A percentile compares a stretch with the other conserved stretches of the same genome.
phyloP scores from a whole-genome alignment of 2,329 filamentous ascomycete species.

The Pseudofabraea citricarpa region DNA sequence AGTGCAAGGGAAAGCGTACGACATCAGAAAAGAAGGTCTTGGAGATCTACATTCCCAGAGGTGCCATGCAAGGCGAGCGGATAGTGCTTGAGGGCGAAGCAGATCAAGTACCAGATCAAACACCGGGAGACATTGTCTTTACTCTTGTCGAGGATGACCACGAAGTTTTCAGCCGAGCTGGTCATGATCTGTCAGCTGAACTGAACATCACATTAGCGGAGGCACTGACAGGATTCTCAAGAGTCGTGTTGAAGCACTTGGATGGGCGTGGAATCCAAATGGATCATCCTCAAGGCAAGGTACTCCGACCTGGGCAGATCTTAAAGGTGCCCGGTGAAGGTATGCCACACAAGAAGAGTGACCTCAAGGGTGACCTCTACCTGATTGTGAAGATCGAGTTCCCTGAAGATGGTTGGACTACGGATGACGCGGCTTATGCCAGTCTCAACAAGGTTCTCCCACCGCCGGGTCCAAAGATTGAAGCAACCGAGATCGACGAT shows the following conservation, averaged over 20 bases:
- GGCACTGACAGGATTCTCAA: conserved; percentile 81
- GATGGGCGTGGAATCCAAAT: conserved; percentile 88
- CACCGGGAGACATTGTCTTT: conserved; percentile 91
- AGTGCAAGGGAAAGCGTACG: conserved; percentile 91
- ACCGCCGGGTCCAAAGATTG: conserved; percentile 51
- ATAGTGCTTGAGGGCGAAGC: conserved; percentile 92
- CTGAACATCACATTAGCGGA: conserved; percentile 79
- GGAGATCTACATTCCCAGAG: conserved; percentile 92
- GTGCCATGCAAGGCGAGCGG: conserved; percentile 79
- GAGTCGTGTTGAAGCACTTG: conserved; percentile 85
- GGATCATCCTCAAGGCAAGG: conserved; percentile 72
- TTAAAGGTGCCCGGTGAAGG: conserved; percentile 86
- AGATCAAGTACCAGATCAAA: conserved; percentile 84
- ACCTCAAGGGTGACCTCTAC: conserved; percentile 81
- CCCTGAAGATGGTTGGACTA: conserved; percentile 80
- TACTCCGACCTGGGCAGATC: conserved; percentile 78
- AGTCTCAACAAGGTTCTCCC: conserved; percentile 74
- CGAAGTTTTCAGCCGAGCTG: conserved; percentile 75
- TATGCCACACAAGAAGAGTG: conserved; percentile 88
- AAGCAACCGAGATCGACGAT: conserved; percentile 75
- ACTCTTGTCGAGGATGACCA: conserved; percentile 78
- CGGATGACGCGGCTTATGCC: conserved; percentile 64
- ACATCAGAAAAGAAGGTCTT: conserved; percentile 87
- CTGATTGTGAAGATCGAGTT: conserved; percentile 82
- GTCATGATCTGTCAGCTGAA: conserved; percentile 77